phyloP scores from a whole-genome alignment of 2,329 filamentous ascomycete species.

The Periconia macrospinosa region DNA sequence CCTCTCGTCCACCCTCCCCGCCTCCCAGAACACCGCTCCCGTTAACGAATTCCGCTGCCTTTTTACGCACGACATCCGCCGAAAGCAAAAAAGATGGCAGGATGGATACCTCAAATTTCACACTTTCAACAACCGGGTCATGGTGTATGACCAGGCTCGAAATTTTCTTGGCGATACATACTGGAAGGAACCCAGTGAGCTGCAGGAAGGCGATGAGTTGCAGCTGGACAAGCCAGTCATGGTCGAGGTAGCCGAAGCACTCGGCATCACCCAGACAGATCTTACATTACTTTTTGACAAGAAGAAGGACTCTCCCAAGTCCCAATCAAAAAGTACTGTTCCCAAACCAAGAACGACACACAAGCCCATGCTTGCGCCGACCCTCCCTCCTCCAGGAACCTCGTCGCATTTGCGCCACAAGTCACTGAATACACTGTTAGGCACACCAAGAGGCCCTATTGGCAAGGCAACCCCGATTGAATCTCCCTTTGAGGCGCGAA shows the following conservation, averaged over 20 bases:
- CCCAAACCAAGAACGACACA: slow-evolving; percentile 15
- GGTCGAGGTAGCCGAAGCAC: slow-evolving; percentile 76
- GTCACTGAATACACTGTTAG: slow-evolving; percentile 65
- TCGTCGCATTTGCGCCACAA: slow-evolving; percentile 55
- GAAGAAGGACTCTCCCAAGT: slow-evolving; percentile 49
- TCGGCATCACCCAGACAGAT: slow-evolving; percentile 76
- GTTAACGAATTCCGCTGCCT: slow-evolving; percentile 85
- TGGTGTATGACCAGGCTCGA: slow-evolving; percentile 83
- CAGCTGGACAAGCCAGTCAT: slow-evolving; percentile 75
- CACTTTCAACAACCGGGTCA: slow-evolving; percentile 85
- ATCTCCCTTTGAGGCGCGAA: slow-evolving; percentile 66
- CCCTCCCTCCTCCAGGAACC: slow-evolving; percentile 14
- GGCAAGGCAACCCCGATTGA: slow-evolving; percentile 63
- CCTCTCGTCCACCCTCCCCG: slow-evolving; percentile 41
- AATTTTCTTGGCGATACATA: slow-evolving; percentile 85
- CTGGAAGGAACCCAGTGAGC: slow-evolving; percentile 69
- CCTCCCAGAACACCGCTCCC: slow-evolving; percentile 67
- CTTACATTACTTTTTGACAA: slow-evolving; percentile 75
- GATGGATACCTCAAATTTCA: slow-evolving; percentile 88
- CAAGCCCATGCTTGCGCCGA: slow-evolving; percentile 22
- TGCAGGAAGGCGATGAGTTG: slow-evolving; percentile 82
- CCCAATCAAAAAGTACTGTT: slow-evolving; percentile 13
- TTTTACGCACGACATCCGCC: slow-evolving; percentile 80
- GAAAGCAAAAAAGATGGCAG: slow-evolving; percentile 92
- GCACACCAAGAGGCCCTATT: slow-evolving; percentile 64